Evolutionary conservation across 805 yeast genomes (phyloP).

Genomic region (Blastobotrys peoriensis): DNA sequence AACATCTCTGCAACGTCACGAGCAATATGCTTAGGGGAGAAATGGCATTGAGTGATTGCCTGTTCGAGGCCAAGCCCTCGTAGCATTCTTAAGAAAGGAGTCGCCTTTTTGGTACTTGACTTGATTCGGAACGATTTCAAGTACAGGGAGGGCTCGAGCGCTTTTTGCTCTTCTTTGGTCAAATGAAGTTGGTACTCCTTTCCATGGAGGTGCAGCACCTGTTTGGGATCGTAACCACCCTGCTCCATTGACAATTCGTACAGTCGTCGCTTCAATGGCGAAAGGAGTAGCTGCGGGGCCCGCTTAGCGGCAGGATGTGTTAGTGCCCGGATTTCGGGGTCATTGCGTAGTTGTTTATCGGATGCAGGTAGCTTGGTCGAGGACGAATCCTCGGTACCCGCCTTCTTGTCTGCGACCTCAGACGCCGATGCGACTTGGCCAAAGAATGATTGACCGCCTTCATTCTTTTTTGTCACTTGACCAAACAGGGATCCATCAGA

Average conservation of each 20-base stretch:
- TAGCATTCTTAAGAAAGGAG: constrained; percentile 68
- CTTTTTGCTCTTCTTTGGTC: constrained; percentile 59
- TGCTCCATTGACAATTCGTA: constrained; percentile 53
- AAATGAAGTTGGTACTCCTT: constrained; percentile 51
- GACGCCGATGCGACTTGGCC: constrained; percentile 9
- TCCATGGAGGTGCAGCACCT: constrained; percentile 43
- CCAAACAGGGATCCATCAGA: constrained; percentile 12
- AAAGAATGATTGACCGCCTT: constrained; percentile 12
- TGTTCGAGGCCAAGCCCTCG: constrained; percentile 62
- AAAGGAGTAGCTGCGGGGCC: constrained; percentile 50
- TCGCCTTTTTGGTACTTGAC: constrained; percentile 85
- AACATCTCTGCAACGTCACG: constrained; percentile 73
- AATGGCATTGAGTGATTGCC: constrained; percentile 91
- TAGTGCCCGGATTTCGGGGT: constrained; percentile 38
- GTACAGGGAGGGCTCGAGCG: constrained; percentile 84
- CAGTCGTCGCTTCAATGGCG: constrained; percentile 65
- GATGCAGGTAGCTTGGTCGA: constrained; percentile 1
- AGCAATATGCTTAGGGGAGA: constrained; percentile 71
- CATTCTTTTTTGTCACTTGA: constrained; percentile 16
- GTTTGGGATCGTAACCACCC: constrained; percentile 61
- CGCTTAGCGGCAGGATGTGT: constrained; percentile 47
- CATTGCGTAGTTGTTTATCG: constrained; percentile 14
- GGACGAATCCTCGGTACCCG: constrained; percentile 1
- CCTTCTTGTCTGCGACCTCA: constrained; percentile 1
- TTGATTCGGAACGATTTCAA: constrained; percentile 75